A percentile compares a stretch with the other conserved stretches of the same genome.
phyloP scores from a whole-genome alignment of 2,329 filamentous ascomycete species.

The Myotisia sp. region DNA sequence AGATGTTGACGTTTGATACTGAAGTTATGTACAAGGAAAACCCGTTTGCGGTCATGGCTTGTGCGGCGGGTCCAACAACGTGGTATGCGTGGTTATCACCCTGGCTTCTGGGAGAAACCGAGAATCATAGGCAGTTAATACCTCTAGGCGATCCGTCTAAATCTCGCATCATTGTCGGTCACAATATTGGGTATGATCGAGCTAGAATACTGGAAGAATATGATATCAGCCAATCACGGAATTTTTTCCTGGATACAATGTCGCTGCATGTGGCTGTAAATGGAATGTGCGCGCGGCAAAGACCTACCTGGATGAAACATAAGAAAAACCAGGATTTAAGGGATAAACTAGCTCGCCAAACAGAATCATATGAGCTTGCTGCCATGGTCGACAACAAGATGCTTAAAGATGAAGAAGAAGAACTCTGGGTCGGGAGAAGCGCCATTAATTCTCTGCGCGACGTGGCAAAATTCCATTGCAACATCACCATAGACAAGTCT shows the following conservation, averaged over 20 bases:
- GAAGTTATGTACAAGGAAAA: slow-evolving; percentile 94
- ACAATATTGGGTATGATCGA: slow-evolving; percentile 91
- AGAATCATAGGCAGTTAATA: slow-evolving; percentile 65
- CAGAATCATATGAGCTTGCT: slow-evolving; percentile 56
- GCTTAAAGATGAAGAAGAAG: slow-evolving; percentile 70
- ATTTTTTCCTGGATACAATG: slow-evolving; percentile 92
- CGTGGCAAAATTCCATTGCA: slow-evolving; percentile 90
- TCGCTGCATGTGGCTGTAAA: slow-evolving; percentile 95
- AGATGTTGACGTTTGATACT: slow-evolving; percentile 81
- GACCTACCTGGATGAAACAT: slow-evolving; percentile 95
- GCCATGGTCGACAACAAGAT: slow-evolving; percentile 54
- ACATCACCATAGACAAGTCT: slow-evolving; percentile 81
- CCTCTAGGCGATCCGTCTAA: slow-evolving; percentile 65
- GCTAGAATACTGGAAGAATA: slow-evolving; percentile 86
- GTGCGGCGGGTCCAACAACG: slow-evolving; percentile 70
- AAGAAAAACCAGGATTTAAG: slow-evolving; percentile 76
- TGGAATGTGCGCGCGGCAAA: slow-evolving; percentile 93
- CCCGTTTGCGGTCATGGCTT: slow-evolving; percentile 91
- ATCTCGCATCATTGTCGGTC: slow-evolving; percentile 70
- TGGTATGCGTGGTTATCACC: slow-evolving; percentile 98
- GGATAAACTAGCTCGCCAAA: slow-evolving; percentile 61
- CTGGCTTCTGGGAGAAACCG: slow-evolving; percentile 74
- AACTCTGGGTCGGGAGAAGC: slow-evolving; percentile 87
- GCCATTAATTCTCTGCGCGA: slow-evolving; percentile 91
- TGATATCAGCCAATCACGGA: slow-evolving; percentile 63